A percentile compares a stretch with the other conserved stretches of the same genome.
Conservation (phyloP, 345 rosid genomes). For the Capsella bursapastoris region DNA sequence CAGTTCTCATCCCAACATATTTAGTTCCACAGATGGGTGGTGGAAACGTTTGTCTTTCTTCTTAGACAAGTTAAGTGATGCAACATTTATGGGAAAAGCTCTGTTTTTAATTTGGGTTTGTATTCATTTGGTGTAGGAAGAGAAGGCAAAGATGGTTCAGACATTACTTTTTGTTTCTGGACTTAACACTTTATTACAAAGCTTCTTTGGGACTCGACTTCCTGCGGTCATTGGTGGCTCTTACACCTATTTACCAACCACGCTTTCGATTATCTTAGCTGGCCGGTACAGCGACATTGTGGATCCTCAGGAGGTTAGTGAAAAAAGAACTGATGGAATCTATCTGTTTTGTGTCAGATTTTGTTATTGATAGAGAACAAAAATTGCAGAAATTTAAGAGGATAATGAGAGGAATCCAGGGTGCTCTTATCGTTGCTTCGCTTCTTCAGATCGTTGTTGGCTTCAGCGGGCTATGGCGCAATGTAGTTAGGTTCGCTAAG, state of each 20-base stretch:
- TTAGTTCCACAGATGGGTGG: slow-evolving; percentile 99
- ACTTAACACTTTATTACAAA: slow-evolving; percentile 74
- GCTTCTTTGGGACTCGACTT: slow-evolving; percentile 82
- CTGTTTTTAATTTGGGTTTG: slow-evolving; percentile 31
- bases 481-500: slow-evolving; percentile 75
- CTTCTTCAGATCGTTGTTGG: slow-evolving; percentile 88
- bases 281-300: slow-evolving; percentile 75
- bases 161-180: slow-evolving; percentile 95
- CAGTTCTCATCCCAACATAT: slow-evolving; percentile 78
- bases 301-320: slow-evolving; percentile 84
- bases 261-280: slow-evolving; percentile 86
- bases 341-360: not conserved
- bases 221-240: slow-evolving; percentile 95
- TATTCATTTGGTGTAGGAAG: slow-evolving; percentile 58
- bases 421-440: slow-evolving; percentile 94
- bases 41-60: slow-evolving; percentile 64
- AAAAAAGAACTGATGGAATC: not conserved
- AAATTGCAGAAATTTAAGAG: slow-evolving; percentile 73
- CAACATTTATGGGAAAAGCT: not conserved
- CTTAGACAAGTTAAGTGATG: not conserved
- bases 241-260: slow-evolving; percentile 76
- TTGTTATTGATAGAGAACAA: slow-evolving; percentile 17
- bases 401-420: slow-evolving; percentile 93
- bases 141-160: slow-evolving; percentile 93
- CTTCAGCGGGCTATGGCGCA: slow-evolving; percentile 98